phyloP scores from a whole-genome alignment of 1,284 basidiomycete species.

The Mixia osmundae region DNA sequence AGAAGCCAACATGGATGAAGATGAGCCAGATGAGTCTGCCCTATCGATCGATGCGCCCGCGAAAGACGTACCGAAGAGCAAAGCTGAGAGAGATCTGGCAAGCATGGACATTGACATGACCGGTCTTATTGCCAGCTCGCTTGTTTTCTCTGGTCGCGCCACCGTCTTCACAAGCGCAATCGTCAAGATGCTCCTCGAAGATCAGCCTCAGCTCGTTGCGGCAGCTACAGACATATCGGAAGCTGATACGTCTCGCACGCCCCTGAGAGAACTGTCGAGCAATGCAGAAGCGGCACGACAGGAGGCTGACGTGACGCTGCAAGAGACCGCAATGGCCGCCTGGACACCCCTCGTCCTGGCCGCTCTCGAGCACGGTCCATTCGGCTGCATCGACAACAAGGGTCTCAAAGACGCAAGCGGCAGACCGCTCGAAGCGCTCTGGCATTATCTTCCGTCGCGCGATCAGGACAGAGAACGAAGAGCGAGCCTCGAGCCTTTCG shows the following conservation, averaged over 20 bases:
- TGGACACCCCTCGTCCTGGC: conserved; percentile 4
- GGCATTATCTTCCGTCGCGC: conserved; percentile 5
- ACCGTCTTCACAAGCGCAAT: neutral
- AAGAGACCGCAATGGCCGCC: too few relatives aligned
- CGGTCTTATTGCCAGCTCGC: neutral
- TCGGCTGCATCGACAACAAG: conserved; percentile 7
- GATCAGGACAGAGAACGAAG: conserved; percentile 5
- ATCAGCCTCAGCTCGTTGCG: too few relatives aligned
- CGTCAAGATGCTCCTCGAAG: neutral
- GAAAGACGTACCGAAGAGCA: too few relatives aligned
- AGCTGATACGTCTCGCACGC: neutral
- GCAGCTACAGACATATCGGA: too few relatives aligned
- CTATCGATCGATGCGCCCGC: too few relatives aligned
- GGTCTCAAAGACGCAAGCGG: conserved; percentile 9
- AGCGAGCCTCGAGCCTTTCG: conserved; percentile 6
- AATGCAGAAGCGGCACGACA: too few relatives aligned
- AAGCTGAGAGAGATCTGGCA: too few relatives aligned
- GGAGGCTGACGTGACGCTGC: too few relatives aligned
- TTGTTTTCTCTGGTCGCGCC: neutral
- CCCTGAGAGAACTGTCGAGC: neutral
- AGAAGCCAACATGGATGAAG: too few relatives aligned
- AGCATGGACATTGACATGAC: neutral
- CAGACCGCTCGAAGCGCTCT: conserved; percentile 6
- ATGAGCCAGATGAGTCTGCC: too few relatives aligned
- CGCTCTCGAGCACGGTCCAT: conserved; percentile 6